Evolutionary conservation across 768 basidiomycete species (phyloP).

Genomic region (Pisolithus marmoratus): DNA sequence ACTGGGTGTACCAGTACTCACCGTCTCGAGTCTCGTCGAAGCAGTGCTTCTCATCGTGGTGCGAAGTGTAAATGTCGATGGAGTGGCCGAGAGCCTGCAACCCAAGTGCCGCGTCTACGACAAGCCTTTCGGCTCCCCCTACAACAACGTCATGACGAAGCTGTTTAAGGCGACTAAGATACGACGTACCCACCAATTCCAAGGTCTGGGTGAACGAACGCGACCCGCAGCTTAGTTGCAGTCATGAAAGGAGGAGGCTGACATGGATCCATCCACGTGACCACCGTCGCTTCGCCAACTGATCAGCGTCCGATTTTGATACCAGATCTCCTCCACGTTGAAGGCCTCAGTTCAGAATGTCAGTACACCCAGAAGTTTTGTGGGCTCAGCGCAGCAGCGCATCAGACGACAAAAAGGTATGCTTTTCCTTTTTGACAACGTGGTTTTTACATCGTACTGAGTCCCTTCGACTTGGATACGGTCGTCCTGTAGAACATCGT

Average conservation of each 20-base stretch:
- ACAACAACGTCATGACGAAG: neutral
- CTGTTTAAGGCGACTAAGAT: neutral
- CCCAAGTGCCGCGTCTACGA: conserved; percentile 92
- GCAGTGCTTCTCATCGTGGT: conserved; percentile 82
- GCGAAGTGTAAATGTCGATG: conserved; percentile 88
- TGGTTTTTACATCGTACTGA: neutral
- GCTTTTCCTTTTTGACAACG: too few relatives aligned
- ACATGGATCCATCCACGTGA: too few relatives aligned
- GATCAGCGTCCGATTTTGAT: too few relatives aligned
- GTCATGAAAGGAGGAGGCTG: too few relatives aligned
- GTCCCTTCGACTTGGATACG: neutral
- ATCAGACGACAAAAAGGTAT: conserved; percentile 62
- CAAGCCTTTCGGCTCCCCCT: conserved; percentile 95
- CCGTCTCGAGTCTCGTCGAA: conserved; percentile 95
- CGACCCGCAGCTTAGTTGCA: conserved; percentile 43
- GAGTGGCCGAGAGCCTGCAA: conserved; percentile 79
- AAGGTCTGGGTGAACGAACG: conserved; percentile 91
- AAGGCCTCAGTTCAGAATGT: conserved; percentile 23
- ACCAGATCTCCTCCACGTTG: too few relatives aligned
- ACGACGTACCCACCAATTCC: conserved; percentile 65
- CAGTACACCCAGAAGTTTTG: conserved; percentile 76
- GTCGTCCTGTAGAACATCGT: conserved; percentile 76
- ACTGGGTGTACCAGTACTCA: conserved; percentile 27
- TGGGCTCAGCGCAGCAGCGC: conserved; percentile 92
- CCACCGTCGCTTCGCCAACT: too few relatives aligned